Percentiles rank a stretch among this genome's conserved stretches.
Conservation (phyloP, 2,329 filamentous ascomycete species). For the Didymella segeticola region DNA sequence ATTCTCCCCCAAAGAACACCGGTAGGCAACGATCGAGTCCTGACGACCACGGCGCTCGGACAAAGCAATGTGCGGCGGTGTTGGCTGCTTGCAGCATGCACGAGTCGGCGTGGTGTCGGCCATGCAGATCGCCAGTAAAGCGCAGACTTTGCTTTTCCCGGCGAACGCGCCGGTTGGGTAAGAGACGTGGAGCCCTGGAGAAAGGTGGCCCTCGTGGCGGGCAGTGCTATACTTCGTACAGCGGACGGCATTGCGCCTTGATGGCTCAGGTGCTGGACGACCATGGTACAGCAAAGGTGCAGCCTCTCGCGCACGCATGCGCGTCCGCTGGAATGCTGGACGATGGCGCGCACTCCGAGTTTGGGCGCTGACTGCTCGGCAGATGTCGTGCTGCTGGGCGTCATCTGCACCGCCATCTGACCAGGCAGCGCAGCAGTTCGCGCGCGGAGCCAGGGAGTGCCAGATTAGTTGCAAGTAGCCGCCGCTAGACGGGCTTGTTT, state of each 20-base stretch:
- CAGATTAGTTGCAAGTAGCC: conserved; percentile 47
- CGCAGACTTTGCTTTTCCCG: conserved; percentile 21
- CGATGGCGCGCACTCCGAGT: conserved; percentile 1
- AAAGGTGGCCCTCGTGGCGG: conserved; percentile 36
- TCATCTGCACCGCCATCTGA: conserved; percentile 22
- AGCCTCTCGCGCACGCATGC: conserved; percentile 15
- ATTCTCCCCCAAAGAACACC: not conserved
- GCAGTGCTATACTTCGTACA: conserved; percentile 21
- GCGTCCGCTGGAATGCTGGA: conserved; percentile 20
- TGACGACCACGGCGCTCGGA: not conserved
- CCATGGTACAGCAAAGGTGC: conserved; percentile 14
- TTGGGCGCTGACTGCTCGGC: conserved; percentile 5
- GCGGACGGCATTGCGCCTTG: conserved; percentile 25
- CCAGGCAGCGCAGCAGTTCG: conserved; percentile 28
- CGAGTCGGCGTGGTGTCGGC: conserved; percentile 14
- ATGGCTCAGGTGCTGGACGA: conserved; percentile 2
- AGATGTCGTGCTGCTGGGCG: conserved; percentile 19
- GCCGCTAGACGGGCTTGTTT: conserved; percentile 42
- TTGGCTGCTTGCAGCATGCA: conserved; percentile 9
- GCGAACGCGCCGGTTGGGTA: conserved; percentile 32
- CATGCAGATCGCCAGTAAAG: conserved; percentile 11
- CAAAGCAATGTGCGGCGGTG: conserved; percentile 2
- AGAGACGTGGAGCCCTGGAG: conserved; percentile 21
- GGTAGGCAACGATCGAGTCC: not conserved
- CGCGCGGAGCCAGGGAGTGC: conserved; percentile 30